Conservation (phyloP, 2,329 filamentous ascomycete species). For the Rachicladosporium sp. region DNA sequence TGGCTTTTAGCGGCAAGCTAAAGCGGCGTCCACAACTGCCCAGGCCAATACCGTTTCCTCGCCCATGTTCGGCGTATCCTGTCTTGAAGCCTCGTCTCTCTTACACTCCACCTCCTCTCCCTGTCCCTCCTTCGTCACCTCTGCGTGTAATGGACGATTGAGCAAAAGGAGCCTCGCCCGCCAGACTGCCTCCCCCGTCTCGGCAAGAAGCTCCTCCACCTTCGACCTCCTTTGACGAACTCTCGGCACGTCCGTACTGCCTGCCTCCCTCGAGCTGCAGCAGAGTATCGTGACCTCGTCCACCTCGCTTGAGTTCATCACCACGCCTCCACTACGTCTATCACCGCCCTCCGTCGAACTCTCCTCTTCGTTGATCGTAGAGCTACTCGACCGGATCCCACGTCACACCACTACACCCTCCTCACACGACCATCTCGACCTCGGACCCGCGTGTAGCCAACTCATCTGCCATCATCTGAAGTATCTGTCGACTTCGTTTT, state of each 20-base stretch:
- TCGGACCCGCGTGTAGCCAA: constrained; percentile 4
- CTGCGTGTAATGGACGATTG: no score
- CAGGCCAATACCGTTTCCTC: no score
- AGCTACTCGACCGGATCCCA: constrained; percentile 20
- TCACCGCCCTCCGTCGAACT: constrained; percentile 18
- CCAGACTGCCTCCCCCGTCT: neutral
- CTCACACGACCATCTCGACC: constrained; percentile 5
- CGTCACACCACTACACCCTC: constrained; percentile 4
- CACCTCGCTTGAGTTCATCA: constrained; percentile 7
- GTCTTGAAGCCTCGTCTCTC: constrained; percentile 1
- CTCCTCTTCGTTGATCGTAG: constrained; percentile 32
- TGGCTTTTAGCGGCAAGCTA: no score
- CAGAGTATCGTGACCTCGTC: constrained; percentile 5
- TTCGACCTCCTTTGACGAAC: neutral
- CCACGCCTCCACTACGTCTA: constrained; percentile 5
- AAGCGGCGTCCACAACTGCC: no score
- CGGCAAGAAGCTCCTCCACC: neutral
- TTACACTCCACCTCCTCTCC: neutral
- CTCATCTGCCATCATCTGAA: constrained; percentile 1
- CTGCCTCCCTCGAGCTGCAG: constrained; percentile 5
- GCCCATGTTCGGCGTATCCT: neutral
- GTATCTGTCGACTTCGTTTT: constrained; percentile 4
- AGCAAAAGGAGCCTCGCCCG: neutral
- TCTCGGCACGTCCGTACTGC: neutral
- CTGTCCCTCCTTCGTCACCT: no score